These are phyloP conservation scores for Xylaria nigripes DNA, from an alignment of 495 filamentous ascomycete species.

Conservation along the genomic window DNA sequence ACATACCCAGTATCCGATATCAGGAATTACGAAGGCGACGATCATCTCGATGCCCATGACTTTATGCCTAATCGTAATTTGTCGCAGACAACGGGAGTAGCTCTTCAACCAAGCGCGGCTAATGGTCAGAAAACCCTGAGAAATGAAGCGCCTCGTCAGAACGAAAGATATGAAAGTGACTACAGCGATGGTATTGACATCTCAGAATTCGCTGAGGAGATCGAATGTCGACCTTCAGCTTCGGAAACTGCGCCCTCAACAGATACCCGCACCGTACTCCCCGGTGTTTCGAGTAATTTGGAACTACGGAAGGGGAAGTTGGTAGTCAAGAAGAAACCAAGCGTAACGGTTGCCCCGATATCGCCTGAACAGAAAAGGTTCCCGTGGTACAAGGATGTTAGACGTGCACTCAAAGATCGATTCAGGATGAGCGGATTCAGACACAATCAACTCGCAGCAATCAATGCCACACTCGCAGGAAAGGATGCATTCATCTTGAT, in stretches of 20 bases:
- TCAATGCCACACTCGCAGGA: slow-evolving; percentile 81
- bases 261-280: slow-evolving; percentile 24
- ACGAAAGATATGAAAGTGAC: slow-evolving; percentile 54
- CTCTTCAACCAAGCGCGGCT: slow-evolving; percentile 12
- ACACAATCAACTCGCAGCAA: slow-evolving; percentile 87
- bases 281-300: slow-evolving; percentile 32
- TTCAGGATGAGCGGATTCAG: slow-evolving; percentile 83
- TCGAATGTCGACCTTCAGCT: slow-evolving; percentile 41
- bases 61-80: slow-evolving; percentile 10
- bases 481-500: slow-evolving; percentile 91
- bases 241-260: slow-evolving; percentile 15
- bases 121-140: slow-evolving; percentile 14
- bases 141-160: slow-evolving; percentile 8
- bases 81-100: slow-evolving; percentile 26
- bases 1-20: slow-evolving; percentile 1
- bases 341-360: slow-evolving; percentile 20
- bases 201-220: slow-evolving; percentile 50
- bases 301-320: slow-evolving; percentile 22
- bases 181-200: slow-evolving; percentile 64
- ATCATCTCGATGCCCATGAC: slow-evolving; percentile 27
- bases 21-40: slow-evolving; percentile 29
- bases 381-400: slow-evolving; percentile 83
- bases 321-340: slow-evolving; percentile 20
- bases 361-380: slow-evolving; percentile 37
- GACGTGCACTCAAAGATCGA: slow-evolving; percentile 60